A percentile compares a stretch with the other conserved stretches of the same genome.
Evolutionary conservation across 2,329 filamentous ascomycete genomes (phyloP).

Genomic region (Claviceps maximensis): DNA sequence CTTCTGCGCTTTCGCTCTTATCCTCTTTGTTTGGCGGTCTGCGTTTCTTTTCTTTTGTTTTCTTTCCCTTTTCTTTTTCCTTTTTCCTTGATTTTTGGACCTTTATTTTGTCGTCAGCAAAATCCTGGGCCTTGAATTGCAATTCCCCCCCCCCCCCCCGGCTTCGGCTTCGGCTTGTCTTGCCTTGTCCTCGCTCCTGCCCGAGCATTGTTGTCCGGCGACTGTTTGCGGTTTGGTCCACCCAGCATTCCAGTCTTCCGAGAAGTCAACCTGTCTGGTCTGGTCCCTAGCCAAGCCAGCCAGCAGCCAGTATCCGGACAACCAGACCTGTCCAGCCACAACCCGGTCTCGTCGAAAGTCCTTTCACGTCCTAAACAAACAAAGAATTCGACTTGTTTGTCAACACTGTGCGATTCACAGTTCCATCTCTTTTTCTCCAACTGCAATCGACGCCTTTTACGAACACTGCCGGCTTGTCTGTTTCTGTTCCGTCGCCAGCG

Average conservation of each 20-base stretch:
- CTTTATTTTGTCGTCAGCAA: neutral
- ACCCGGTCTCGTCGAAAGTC: neutral
- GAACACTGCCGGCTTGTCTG: neutral
- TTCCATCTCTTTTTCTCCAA: neutral
- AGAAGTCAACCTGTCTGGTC: no score
- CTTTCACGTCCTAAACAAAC: neutral
- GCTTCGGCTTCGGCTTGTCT: no score
- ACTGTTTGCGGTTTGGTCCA: slow-evolving; percentile 8
- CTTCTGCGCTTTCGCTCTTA: neutral
- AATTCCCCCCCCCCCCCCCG: neutral
- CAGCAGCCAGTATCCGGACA: no score
- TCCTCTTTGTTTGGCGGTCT: slow-evolving; percentile 14
- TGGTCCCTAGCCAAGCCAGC: no score
- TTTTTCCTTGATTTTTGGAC: no score
- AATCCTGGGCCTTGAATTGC: slow-evolving; percentile 1
- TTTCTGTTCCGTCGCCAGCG: neutral
- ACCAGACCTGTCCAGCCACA: neutral
- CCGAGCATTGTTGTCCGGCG: neutral
- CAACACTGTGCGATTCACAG: neutral
- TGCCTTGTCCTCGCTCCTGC: neutral
- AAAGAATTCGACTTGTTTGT: neutral
- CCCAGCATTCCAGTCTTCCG: slow-evolving; percentile 9
- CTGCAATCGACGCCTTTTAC: neutral
- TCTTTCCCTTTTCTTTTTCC: neutral
- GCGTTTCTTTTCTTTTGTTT: neutral